phyloP scores from a whole-genome alignment of 768 basidiomycete genomes.

The Suillus plorans region DNA sequence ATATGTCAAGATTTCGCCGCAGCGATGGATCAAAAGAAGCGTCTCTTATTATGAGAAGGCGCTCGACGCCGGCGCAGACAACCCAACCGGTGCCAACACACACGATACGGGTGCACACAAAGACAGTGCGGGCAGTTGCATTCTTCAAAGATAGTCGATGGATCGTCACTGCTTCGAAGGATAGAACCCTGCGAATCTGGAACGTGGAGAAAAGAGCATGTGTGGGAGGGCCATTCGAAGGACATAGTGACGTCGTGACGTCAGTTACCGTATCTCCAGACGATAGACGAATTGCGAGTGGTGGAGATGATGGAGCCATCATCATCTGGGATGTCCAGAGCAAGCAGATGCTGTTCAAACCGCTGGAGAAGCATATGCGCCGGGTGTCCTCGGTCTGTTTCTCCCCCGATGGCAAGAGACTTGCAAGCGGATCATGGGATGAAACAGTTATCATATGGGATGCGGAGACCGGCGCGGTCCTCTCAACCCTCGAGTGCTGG shows the following conservation, averaged over 20 bases:
- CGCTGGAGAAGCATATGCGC: conserved; percentile 25
- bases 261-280: conserved; percentile 28
- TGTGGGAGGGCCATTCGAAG: conserved; percentile 14
- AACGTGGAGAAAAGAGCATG: conserved; percentile 22
- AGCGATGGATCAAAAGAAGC: neutral
- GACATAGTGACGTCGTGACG: conserved; percentile 23
- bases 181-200: conserved; percentile 28
- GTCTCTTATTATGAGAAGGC: neutral
- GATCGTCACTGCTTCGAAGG: conserved; percentile 23
- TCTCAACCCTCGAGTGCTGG: neutral
- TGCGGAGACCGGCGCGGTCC: conserved; percentile 9
- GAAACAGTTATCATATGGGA: neutral
- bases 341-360: conserved; percentile 21
- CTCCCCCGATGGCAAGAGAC: conserved; percentile 2
- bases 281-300: conserved; percentile 27
- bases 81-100: neutral
- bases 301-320: conserved; percentile 24
- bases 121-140: conserved; percentile 13
- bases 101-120: neutral
- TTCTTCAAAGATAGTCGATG: conserved; percentile 28
- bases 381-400: conserved; percentile 20
- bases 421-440: conserved; percentile 2
- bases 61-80: neutral
- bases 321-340: conserved; percentile 27
- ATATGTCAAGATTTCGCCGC: neutral